Percentiles rank a stretch among this genome's conserved stretches.
Evolutionary conservation across 805 yeast species (phyloP).

Genomic region (Ogataea thermomethanolica): DNA sequence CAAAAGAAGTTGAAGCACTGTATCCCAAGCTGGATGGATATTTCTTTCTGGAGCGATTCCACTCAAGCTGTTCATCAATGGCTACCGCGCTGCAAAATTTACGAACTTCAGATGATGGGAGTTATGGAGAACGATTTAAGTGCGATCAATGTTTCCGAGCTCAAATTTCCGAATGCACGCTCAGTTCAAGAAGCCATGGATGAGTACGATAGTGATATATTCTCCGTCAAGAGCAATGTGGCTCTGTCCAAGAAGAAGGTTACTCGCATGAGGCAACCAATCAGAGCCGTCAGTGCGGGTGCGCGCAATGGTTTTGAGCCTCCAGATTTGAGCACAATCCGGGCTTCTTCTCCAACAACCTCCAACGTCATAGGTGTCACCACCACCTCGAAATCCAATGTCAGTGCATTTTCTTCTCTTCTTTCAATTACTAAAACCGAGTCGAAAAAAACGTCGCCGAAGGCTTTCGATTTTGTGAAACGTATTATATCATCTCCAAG

Average conservation of each 20-base stretch:
- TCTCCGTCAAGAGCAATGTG: constrained; percentile 24
- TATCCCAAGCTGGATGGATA: constrained; percentile 94
- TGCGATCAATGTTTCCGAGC: constrained; percentile 60
- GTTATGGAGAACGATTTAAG: constrained; percentile 86
- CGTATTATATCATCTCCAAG: constrained; percentile 32
- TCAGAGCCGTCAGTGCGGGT: constrained; percentile 7
- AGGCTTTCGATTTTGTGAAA: constrained; percentile 31
- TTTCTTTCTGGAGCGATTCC: constrained; percentile 79
- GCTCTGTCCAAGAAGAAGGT: constrained; percentile 2
- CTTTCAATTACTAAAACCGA: constrained; percentile 33
- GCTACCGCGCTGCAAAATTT: constrained; percentile 93
- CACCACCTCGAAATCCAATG: constrained; percentile 34
- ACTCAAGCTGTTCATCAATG: constrained; percentile 53
- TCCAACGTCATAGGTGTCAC: constrained; percentile 35
- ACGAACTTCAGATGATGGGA: constrained; percentile 98
- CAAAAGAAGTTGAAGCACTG: constrained; percentile 57
- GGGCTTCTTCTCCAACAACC: constrained; percentile 32
- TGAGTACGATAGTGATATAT: constrained; percentile 59
- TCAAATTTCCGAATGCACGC: constrained; percentile 37
- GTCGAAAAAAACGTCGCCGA: constrained; percentile 18
- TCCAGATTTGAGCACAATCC: constrained; percentile 19
- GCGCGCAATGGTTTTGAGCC: constrained; percentile 21
- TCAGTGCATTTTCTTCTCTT: constrained; percentile 39
- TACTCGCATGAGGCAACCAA: neutral
- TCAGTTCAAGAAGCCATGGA: constrained; percentile 62